phyloP scores from a whole-genome alignment of 2,329 filamentous ascomycete genomes.

The Xylariaceae sp. region DNA sequence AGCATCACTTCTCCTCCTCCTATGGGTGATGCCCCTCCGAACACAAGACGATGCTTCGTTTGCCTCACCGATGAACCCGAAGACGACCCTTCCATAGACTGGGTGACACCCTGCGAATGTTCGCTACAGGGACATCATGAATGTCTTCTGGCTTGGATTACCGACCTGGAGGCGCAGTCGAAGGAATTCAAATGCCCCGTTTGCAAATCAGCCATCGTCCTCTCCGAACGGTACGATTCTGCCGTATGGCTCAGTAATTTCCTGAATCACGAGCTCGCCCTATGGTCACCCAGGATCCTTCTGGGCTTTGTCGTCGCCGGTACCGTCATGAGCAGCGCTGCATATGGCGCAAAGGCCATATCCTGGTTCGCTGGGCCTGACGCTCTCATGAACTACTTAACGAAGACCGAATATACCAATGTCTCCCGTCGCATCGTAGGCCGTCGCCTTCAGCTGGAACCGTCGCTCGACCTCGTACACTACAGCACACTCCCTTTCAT shows the following conservation, averaged over 20 bases:
- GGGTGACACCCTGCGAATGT: conserved; percentile 88
- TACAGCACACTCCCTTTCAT: conserved; percentile 53
- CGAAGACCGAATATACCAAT: conserved; percentile 15
- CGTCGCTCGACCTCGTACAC: conserved; percentile 21
- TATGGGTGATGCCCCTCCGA: conserved; percentile 17
- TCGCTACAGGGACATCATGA: conserved; percentile 85
- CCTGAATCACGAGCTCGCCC: conserved; percentile 50
- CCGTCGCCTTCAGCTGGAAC: not conserved
- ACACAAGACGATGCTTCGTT: conserved; percentile 53
- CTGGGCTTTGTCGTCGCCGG: conserved; percentile 52
- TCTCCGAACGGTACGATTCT: conserved; percentile 68
- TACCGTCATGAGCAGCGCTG: conserved; percentile 46
- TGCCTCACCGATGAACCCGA: conserved; percentile 55
- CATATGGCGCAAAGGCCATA: conserved; percentile 48
- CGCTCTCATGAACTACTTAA: conserved; percentile 39
- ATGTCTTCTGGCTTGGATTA: conserved; percentile 78
- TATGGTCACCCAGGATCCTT: conserved; percentile 57
- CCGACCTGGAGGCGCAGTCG: conserved; percentile 68
- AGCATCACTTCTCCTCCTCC: not conserved
- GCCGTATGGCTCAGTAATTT: conserved; percentile 62
- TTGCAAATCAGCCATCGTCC: conserved; percentile 74
- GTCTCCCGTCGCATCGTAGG: conserved; percentile 9
- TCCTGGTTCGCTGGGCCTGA: conserved; percentile 48
- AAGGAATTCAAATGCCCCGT: conserved; percentile 77
- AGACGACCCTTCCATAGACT: conserved; percentile 46